Conservation (phyloP, 2,329 filamentous ascomycete genomes). For the Aspergillus glaucus region DNA sequence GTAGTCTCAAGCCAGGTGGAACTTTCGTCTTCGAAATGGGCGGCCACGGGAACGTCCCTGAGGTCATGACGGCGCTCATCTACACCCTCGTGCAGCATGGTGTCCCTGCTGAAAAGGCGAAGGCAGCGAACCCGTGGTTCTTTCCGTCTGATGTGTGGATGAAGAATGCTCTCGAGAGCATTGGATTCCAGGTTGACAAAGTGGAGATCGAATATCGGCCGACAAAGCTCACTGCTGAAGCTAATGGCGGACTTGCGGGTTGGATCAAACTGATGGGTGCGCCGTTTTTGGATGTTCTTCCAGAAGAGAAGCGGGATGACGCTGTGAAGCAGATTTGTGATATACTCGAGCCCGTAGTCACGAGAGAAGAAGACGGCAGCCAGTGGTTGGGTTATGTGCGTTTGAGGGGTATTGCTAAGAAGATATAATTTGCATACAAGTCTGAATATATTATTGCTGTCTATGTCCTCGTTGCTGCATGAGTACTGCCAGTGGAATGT, state of each 20-base stretch:
- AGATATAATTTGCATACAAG: slow-evolving; percentile 10
- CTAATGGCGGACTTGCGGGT: slow-evolving; percentile 53
- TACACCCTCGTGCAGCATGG: slow-evolving; percentile 47
- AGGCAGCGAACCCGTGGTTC: slow-evolving; percentile 60
- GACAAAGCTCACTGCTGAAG: slow-evolving; percentile 43
- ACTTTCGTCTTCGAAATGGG: slow-evolving; percentile 65
- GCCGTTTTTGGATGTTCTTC: slow-evolving; percentile 51
- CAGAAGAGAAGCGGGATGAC: slow-evolving; percentile 44
- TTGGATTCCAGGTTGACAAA: slow-evolving; percentile 45
- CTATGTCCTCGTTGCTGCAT: slow-evolving; percentile 34
- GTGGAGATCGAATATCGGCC: slow-evolving; percentile 61
- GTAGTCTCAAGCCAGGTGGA: slow-evolving; percentile 51
- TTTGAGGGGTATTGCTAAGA: slow-evolving; percentile 37
- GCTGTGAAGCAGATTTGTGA: slow-evolving; percentile 51
- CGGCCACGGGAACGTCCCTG: slow-evolving; percentile 61
- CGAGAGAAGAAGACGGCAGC: slow-evolving; percentile 52
- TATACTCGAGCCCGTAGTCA: slow-evolving; percentile 51
- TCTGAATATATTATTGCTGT: background rate
- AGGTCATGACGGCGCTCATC: slow-evolving; percentile 55
- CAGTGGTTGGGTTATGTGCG: slow-evolving; percentile 45
- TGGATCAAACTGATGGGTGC: slow-evolving; percentile 62
- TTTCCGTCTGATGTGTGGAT: slow-evolving; percentile 62
- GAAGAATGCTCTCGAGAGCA: slow-evolving; percentile 26
- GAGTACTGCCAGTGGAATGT: slow-evolving; percentile 53
- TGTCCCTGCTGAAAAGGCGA: slow-evolving; percentile 45